These are phyloP conservation scores for Eimeria acervulina DNA, from an alignment of 169 alveolate genomes.

Conservation along the genomic window DNA sequence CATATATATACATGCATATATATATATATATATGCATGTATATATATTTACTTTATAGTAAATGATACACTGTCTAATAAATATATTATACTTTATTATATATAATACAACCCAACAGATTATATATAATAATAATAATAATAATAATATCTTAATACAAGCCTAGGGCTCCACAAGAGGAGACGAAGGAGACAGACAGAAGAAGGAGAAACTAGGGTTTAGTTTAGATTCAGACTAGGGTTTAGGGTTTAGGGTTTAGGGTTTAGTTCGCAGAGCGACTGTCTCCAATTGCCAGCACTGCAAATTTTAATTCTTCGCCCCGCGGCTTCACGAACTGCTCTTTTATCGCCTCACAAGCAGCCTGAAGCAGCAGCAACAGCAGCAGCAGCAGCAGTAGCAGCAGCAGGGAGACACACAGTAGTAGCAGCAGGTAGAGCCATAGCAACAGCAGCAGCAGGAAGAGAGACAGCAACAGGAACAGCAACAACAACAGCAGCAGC, in stretches of 20 bases:
- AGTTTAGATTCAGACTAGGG: background rate
- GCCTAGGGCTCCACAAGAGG: background rate
- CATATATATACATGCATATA: too few species aligned
- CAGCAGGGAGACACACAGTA: background rate
- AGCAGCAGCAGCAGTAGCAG: constrained; percentile 11
- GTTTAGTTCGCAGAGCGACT: background rate
- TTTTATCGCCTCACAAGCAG: constrained; percentile 23
- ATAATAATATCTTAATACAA: too few species aligned
- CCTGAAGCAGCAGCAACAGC: too few species aligned
- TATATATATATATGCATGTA: too few species aligned
- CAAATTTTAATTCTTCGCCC: constrained; percentile 25
- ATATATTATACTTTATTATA: too few species aligned
- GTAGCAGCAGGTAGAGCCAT: background rate
- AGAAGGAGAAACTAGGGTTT: background rate
- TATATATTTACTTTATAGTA: too few species aligned
- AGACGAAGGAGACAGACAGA: background rate
- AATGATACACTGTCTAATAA: too few species aligned
- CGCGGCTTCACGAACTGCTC: constrained; percentile 31
- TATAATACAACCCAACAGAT: too few species aligned
- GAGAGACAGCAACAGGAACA: background rate
- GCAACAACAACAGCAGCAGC: background rate
- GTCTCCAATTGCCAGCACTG: constrained; percentile 67
- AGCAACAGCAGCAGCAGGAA: background rate
- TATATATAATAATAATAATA: too few species aligned
- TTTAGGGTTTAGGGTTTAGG: background rate